Conservation (phyloP, 2,329 filamentous ascomycete species). For the Phialophora tarda region DNA sequence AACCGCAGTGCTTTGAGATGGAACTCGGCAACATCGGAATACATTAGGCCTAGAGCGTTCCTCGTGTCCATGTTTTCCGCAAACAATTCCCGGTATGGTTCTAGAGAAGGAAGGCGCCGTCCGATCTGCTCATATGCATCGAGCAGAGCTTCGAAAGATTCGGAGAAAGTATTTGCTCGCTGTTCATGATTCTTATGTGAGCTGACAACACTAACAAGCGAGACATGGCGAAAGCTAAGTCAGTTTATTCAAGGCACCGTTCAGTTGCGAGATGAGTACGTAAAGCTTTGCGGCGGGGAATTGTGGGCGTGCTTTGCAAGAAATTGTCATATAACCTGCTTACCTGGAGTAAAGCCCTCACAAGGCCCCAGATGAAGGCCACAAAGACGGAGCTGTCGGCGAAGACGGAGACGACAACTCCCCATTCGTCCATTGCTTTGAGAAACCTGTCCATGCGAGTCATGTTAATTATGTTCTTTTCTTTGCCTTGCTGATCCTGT, state of each 20-base stretch:
- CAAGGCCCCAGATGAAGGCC: constrained; percentile 1
- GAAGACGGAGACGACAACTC: neutral
- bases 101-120: neutral
- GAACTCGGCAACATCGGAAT: constrained; percentile 2
- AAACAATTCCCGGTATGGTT: neutral
- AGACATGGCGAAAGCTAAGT: neutral
- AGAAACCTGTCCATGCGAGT: constrained; percentile 1
- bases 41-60: neutral
- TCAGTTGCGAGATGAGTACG: neutral
- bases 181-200: neutral
- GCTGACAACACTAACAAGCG: neutral
- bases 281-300: neutral
- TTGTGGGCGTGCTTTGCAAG: neutral
- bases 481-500: constrained; percentile 6
- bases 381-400: neutral
- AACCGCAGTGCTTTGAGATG: constrained; percentile 5
- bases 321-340: neutral
- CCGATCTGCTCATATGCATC: constrained; percentile 7
- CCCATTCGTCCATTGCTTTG: constrained; percentile 4
- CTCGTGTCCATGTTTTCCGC: neutral
- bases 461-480: neutral
- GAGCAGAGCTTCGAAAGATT: neutral
- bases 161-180: neutral
- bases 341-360: neutral
- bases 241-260: neutral